Conservation (phyloP, 805 yeast genomes). For the Debaryomyces tyrocola region DNA sequence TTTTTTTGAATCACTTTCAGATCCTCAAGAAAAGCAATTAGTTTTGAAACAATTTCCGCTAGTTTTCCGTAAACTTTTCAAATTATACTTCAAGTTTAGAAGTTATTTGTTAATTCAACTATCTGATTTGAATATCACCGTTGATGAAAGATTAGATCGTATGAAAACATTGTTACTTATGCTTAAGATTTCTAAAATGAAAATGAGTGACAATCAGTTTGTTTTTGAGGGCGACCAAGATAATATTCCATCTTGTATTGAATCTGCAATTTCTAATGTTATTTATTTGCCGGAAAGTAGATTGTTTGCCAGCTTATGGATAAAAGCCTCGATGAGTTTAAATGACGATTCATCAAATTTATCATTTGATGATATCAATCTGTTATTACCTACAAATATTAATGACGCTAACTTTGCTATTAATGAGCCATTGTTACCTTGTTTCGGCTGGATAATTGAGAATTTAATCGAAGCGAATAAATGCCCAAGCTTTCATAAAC, state of each 20-base stretch:
- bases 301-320: constrained; percentile 67
- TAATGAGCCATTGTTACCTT: constrained; percentile 63
- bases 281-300: constrained; percentile 82
- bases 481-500: constrained; percentile 74
- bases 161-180: constrained; percentile 70
- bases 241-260: constrained; percentile 76
- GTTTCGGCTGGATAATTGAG: constrained; percentile 89
- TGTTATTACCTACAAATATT: constrained; percentile 31
- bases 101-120: constrained; percentile 64
- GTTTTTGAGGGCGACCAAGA: constrained; percentile 37
- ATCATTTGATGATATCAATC: constrained; percentile 27
- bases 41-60: constrained; percentile 57
- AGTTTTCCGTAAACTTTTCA: constrained; percentile 63
- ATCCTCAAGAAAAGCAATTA: constrained; percentile 40
- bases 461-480: constrained; percentile 62
- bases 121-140: constrained; percentile 56
- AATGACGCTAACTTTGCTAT: constrained; percentile 28
- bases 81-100: constrained; percentile 66
- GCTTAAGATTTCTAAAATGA: constrained; percentile 61
- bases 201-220: constrained; percentile 56
- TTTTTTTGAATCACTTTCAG: constrained; percentile 65
- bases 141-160: constrained; percentile 60
- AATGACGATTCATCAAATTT: constrained; percentile 10
- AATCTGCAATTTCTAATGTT: constrained; percentile 72
- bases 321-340: constrained; percentile 46